A percentile compares a stretch with the other conserved stretches of the same genome.
phyloP scores from a whole-genome alignment of 495 filamentous ascomycete genomes.

The Echria macrotheca region DNA sequence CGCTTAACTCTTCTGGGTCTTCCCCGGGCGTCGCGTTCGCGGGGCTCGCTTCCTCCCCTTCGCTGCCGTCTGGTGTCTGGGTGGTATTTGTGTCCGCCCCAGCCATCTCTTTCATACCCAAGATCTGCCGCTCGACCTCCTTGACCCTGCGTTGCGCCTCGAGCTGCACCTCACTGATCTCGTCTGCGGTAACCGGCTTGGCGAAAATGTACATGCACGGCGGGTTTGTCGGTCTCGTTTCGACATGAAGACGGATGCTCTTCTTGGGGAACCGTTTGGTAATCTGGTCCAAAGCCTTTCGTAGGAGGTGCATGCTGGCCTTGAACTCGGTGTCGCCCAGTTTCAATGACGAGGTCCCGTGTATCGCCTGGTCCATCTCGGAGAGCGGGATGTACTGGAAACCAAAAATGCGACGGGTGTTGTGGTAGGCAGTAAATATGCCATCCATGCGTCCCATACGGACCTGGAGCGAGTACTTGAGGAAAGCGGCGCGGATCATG shows the following conservation, averaged over 20 bases:
- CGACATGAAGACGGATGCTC: constrained; percentile 81
- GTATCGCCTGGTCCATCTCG: constrained; percentile 83
- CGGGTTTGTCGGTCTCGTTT: constrained; percentile 55
- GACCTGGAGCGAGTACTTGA: constrained; percentile 96
- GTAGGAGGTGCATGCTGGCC: constrained; percentile 69
- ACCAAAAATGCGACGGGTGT: constrained; percentile 89
- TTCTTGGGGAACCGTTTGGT: constrained; percentile 64
- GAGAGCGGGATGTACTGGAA: constrained; percentile 86
- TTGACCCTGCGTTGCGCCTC: constrained; percentile 55
- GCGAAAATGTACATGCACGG: constrained; percentile 87
- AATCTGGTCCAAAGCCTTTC: constrained; percentile 67
- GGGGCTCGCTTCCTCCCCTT: too few relatives aligned
- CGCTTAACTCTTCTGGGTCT: too few relatives aligned
- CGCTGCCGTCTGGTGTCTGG: too few relatives aligned
- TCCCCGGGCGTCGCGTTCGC: too few relatives aligned
- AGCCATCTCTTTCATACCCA: too few relatives aligned
- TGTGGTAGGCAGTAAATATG: constrained; percentile 98
- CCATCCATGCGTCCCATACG: constrained; percentile 97
- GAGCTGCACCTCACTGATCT: constrained; percentile 69
- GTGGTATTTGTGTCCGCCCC: too few relatives aligned
- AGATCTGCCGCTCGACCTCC: constrained; percentile 60
- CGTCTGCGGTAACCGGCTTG: constrained; percentile 68
- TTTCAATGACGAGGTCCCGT: constrained; percentile 58
- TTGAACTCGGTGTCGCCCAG: constrained; percentile 89
- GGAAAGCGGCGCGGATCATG: constrained; percentile 89